Evolutionary conservation across 768 basidiomycete species (phyloP).

Genomic region (Suillus ampliporus): DNA sequence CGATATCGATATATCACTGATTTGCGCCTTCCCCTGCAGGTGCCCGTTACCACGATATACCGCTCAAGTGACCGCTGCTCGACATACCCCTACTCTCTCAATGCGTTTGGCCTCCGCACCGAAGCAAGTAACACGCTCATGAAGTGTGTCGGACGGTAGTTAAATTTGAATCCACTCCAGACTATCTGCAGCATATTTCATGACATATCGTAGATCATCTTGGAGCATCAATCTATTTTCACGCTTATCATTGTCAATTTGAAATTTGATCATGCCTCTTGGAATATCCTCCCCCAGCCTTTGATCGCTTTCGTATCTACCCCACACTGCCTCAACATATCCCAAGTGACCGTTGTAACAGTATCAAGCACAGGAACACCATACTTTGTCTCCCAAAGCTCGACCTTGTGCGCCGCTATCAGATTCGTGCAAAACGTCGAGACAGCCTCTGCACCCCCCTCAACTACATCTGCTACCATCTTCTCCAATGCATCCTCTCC

Average conservation of each 20-base stretch:
- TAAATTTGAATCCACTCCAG: no score
- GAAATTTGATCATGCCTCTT: neutral
- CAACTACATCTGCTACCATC: neutral
- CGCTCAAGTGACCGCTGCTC: no score
- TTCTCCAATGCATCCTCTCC: constrained; percentile 2
- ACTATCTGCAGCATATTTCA: no score
- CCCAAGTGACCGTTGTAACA: constrained; percentile 6
- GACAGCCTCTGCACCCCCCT: constrained; percentile 1
- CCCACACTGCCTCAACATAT: constrained; percentile 7
- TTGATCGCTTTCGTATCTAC: constrained; percentile 9
- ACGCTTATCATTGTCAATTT: no score
- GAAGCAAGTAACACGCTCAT: no score
- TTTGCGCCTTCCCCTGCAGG: no score
- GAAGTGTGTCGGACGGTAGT: no score
- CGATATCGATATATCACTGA: no score
- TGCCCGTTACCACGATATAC: no score
- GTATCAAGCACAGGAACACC: constrained; percentile 5
- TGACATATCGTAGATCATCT: no score
- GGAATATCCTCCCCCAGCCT: constrained; percentile 4
- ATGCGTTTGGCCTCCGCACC: no score
- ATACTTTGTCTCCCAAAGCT: constrained; percentile 3
- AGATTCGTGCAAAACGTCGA: constrained; percentile 3
- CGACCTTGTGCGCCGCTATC: constrained; percentile 2
- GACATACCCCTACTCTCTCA: no score
- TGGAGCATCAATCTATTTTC: neutral